Evolutionary conservation across 257 asterid species (phyloP), one percentile per base, ranked within the genome.

Genomic region (Sherardia arvensis): DNA sequence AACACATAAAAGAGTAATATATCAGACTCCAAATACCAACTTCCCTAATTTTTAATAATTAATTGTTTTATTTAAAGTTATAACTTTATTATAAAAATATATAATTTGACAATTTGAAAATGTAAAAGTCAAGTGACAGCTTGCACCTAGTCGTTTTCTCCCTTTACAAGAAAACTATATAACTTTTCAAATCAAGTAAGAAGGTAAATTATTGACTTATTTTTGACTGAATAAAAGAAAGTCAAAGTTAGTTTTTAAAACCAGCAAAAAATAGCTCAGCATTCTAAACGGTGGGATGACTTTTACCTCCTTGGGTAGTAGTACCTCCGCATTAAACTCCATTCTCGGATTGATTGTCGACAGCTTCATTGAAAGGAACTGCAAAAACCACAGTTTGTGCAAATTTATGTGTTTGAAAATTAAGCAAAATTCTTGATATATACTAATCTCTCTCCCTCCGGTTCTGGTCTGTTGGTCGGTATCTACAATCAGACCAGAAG

Each of bases 341-440:
- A 77, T 83, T 74, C 87, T 85, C 43, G 96, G 95, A 80, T 91
- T 80, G 9, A 91, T 80, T 62, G 85, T 81, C 30, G 97, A 72
- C 76, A 91, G 73, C 65, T 91, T 91, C 97, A 91, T 91, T 5
- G 97, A 91, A 65, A 91, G 87, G 66, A 91, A 91, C 97, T 91
- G 34, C 80, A 79, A 21, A 20, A 66, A 9, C 11, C 23, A n/a
- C 32, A 65, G 2, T 51, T 55, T 67, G 28, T 8, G 36, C 6
- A 30, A 25, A 49, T 8, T 53, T 64, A 64, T n/a, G 60, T 29
- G 34, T 47, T 32, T 21, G 18, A 3, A 11, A 34, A 36, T 10
- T 10, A 27, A 36, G 48, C 22, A 47, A 17, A 9, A 38, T 25
- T 20, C 18, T 8, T 11, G 51, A 20, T 14, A 47, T 18, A n/a